Evolutionary conservation across 2,329 filamentous ascomycete genomes (phyloP).

Genomic region (Dactylonectria macrodidyma): DNA sequence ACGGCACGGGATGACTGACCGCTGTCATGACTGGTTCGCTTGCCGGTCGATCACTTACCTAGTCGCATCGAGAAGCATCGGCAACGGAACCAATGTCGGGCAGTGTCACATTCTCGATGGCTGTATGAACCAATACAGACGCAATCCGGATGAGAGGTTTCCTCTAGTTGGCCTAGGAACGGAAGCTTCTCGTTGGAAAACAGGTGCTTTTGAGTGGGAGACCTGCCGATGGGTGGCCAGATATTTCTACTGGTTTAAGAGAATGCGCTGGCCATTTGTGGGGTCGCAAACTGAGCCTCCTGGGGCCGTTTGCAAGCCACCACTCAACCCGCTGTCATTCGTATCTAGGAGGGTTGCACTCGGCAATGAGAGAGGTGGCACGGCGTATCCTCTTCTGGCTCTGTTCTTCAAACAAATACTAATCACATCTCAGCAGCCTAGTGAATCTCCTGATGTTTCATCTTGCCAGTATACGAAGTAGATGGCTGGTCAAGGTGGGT

Average conservation of each 20-base stretch:
- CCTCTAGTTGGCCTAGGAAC: slow-evolving; percentile 9
- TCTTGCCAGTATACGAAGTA: not conserved
- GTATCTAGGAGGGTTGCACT: slow-evolving; percentile 13
- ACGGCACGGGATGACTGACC: not conserved
- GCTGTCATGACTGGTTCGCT: slow-evolving; percentile 14
- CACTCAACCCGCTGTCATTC: slow-evolving; percentile 16
- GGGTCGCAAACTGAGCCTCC: slow-evolving; percentile 20
- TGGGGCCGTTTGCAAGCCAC: slow-evolving; percentile 15
- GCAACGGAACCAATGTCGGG: slow-evolving; percentile 7
- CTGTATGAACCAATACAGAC: slow-evolving; percentile 16
- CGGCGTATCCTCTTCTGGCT: not conserved
- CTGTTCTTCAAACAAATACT: not conserved
- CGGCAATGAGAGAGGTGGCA: slow-evolving; percentile 7
- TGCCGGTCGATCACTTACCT: slow-evolving; percentile 4
- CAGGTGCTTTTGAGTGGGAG: slow-evolving; percentile 24
- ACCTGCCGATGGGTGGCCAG: slow-evolving; percentile 32
- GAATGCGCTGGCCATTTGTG: slow-evolving; percentile 25
- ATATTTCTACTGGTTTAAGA: slow-evolving; percentile 25
- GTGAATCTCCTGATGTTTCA: not conserved
- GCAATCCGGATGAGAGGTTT: slow-evolving; percentile 14
- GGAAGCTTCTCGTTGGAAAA: slow-evolving; percentile 26
- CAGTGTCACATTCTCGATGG: slow-evolving; percentile 6
- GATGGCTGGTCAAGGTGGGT: not conserved
- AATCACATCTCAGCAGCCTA: not conserved
- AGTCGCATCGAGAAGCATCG: not conserved